These are phyloP conservation scores for Exophiala lecanii-corni DNA, from an alignment of 2,329 filamentous ascomycete species.

Conservation along the genomic window DNA sequence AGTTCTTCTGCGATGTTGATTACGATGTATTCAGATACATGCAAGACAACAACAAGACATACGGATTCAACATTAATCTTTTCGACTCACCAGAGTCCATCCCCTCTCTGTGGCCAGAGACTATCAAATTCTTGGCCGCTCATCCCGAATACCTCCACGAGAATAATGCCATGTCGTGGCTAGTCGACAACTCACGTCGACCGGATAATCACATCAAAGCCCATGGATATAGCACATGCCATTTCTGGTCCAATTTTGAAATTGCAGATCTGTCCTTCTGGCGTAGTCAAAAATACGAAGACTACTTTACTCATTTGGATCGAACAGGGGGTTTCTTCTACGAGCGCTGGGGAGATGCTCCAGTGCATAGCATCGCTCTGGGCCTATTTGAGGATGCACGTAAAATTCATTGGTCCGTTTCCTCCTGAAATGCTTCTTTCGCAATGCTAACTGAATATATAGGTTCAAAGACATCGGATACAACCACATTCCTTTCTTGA, in stretches of 20 bases:
- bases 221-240: slow-evolving; percentile 93
- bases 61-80: slow-evolving; percentile 96
- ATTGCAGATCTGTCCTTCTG: slow-evolving; percentile 92
- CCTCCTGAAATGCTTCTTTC: slow-evolving; percentile 1
- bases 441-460: not conserved
- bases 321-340: slow-evolving; percentile 96
- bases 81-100: slow-evolving; percentile 89
- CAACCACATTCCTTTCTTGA: slow-evolving; percentile 97
- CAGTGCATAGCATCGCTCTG: slow-evolving; percentile 89
- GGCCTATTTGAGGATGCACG: slow-evolving; percentile 86
- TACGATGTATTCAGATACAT: slow-evolving; percentile 99
- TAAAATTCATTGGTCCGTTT: slow-evolving; percentile 82
- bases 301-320: slow-evolving; percentile 95
- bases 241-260: slow-evolving; percentile 99
- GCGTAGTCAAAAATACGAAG: slow-evolving; percentile 83
- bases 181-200: slow-evolving; percentile 70
- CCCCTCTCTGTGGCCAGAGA: slow-evolving; percentile 90
- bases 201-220: slow-evolving; percentile 76
- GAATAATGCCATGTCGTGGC: slow-evolving; percentile 83
- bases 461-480: slow-evolving; percentile 99
- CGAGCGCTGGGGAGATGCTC: slow-evolving; percentile 96
- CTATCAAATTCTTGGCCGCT: slow-evolving; percentile 78
- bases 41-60: slow-evolving; percentile 97
- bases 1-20: slow-evolving; percentile 98
- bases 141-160: slow-evolving; percentile 75